Conservation (phyloP, 2,329 filamentous ascomycete genomes). For the Neopestalotiopsis sp. region DNA sequence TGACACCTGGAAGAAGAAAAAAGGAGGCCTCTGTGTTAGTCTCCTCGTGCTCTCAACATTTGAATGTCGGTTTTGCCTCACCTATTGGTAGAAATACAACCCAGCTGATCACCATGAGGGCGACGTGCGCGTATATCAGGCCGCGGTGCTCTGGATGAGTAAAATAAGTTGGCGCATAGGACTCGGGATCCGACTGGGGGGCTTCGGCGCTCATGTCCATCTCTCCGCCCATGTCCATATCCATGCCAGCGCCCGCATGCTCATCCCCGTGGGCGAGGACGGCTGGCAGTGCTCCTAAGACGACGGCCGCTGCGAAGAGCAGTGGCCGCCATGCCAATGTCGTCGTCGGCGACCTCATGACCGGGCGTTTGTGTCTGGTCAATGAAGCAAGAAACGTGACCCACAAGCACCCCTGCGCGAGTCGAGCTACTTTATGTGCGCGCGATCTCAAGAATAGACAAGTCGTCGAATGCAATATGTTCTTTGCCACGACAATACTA, state of each 20-base stretch:
- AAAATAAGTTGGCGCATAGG: slow-evolving; percentile 44
- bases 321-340: slow-evolving; percentile 27
- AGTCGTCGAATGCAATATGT: not conserved
- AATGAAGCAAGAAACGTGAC: not conserved
- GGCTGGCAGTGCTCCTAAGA: slow-evolving; percentile 34
- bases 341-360: slow-evolving; percentile 30
- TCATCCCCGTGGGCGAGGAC: slow-evolving; percentile 39
- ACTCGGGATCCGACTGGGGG: slow-evolving; percentile 30
- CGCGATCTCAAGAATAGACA: not conserved
- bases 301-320: slow-evolving; percentile 33
- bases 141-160: slow-evolving; percentile 41
- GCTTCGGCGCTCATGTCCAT: slow-evolving; percentile 38
- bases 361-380: not conserved
- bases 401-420: not conserved
- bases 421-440: not conserved
- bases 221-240: slow-evolving; percentile 33
- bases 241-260: slow-evolving; percentile 21
- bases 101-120: slow-evolving; percentile 72
- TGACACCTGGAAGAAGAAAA: slow-evolving; percentile 64
- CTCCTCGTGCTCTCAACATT: not conserved
- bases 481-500: not conserved
- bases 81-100: slow-evolving; percentile 71
- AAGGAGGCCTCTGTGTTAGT: slow-evolving; percentile 21
- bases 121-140: slow-evolving; percentile 62
- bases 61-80: slow-evolving; percentile 42